Evolutionary conservation across 1,139 yeast species (phyloP).

Genomic region (Scheffersomyces stambukii): DNA sequence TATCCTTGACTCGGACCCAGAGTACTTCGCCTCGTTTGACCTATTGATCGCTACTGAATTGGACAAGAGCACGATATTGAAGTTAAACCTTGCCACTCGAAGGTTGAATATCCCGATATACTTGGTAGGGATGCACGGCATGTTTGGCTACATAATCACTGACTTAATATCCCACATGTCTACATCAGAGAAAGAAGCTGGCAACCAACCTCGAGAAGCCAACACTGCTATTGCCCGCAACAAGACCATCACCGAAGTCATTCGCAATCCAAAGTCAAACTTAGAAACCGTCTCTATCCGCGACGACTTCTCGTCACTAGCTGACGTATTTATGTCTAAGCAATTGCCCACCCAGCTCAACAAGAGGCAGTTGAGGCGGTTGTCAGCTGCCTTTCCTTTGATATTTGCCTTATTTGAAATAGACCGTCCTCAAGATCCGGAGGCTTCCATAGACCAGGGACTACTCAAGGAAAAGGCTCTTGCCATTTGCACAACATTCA

Average conservation of each 20-base stretch:
- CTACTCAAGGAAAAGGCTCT: slow-evolving; percentile 24
- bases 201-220: slow-evolving; percentile 46
- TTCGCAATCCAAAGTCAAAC: slow-evolving; percentile 20
- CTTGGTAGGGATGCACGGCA: slow-evolving; percentile 67
- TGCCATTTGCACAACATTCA: slow-evolving; percentile 24
- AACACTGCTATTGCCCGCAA: slow-evolving; percentile 45
- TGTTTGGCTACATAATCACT: slow-evolving; percentile 76
- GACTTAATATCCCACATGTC: slow-evolving; percentile 70
- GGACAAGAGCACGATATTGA: slow-evolving; percentile 32
- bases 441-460: slow-evolving; percentile 25
- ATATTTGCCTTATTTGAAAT: slow-evolving; percentile 52
- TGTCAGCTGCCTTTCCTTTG: slow-evolving; percentile 60
- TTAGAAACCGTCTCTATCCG: slow-evolving; percentile 53
- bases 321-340: slow-evolving; percentile 29
- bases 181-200: slow-evolving; percentile 35
- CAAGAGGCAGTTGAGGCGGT: slow-evolving; percentile 53
- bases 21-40: slow-evolving; percentile 60
- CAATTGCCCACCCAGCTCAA: slow-evolving; percentile 42
- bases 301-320: slow-evolving; percentile 46
- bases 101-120: slow-evolving; percentile 59
- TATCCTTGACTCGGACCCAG: slow-evolving; percentile 15
- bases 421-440: slow-evolving; percentile 23
- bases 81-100: slow-evolving; percentile 55
- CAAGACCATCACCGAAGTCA: slow-evolving; percentile 51
- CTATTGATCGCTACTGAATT: slow-evolving; percentile 75